These are phyloP conservation scores for Cinnamomum chago DNA, from an alignment of 164 flowering plant genomes.

Conservation along the genomic window DNA sequence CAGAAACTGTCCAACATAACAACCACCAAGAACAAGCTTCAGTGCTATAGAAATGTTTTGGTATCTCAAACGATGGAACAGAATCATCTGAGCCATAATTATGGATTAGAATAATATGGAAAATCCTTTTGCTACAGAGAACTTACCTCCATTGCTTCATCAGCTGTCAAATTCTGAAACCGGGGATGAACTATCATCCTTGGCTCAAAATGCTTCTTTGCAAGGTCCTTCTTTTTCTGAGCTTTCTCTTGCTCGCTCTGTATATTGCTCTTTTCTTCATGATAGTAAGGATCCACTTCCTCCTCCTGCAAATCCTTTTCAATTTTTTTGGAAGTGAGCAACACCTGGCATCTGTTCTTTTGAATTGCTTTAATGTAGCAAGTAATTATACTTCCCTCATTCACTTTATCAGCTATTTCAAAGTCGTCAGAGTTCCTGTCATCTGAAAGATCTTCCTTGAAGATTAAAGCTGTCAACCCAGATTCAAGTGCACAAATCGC, in stretches of 20 bases:
- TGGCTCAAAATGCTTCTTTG: slow-evolving; percentile 81
- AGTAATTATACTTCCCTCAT: slow-evolving; percentile 65
- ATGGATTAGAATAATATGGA: neutral
- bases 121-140: neutral
- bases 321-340: slow-evolving; percentile 45
- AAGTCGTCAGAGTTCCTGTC: slow-evolving; percentile 41
- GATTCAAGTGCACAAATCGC: slow-evolving; percentile 76
- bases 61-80: neutral
- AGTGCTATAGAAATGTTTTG: neutral
- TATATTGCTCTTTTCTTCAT: slow-evolving; percentile 53
- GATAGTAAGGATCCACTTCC: slow-evolving; percentile 64
- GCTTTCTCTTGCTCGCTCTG: slow-evolving; percentile 64
- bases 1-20: slow-evolving; percentile 47
- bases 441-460: slow-evolving; percentile 68
- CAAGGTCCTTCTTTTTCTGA: slow-evolving; percentile 84
- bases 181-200: slow-evolving; percentile 97
- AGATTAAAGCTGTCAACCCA: slow-evolving; percentile 75
- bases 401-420: slow-evolving; percentile 30
- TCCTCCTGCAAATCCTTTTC: neutral
- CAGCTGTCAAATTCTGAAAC: slow-evolving; percentile 85
- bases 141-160: slow-evolving; percentile 83
- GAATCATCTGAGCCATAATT: neutral
- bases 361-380: slow-evolving; percentile 70
- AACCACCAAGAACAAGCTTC: neutral
- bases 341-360: slow-evolving; percentile 70